A percentile compares a stretch with the other conserved stretches of the same genome.
These are phyloP conservation scores for Urochloa ruziziensis DNA, from an alignment of 176 grass and related monocot species.

Conservation along the genomic window DNA sequence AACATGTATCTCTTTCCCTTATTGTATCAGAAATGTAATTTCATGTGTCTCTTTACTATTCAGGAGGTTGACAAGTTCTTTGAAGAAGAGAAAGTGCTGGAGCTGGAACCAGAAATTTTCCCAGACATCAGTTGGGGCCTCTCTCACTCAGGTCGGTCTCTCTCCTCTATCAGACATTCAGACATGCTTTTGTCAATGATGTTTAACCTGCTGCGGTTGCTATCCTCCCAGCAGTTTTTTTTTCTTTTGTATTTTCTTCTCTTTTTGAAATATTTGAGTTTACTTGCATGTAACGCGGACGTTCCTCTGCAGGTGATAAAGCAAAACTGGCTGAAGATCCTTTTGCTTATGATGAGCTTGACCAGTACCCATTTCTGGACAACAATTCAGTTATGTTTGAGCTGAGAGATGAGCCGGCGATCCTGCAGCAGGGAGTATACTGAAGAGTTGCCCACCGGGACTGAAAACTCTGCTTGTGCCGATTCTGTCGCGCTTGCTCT, in stretches of 20 bases:
- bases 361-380: conserved; percentile 34
- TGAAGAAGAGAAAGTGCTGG: conserved; percentile 33
- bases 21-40: neutral
- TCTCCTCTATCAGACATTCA: neutral
- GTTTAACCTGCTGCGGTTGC: neutral
- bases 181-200: neutral
- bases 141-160: conserved; percentile 40
- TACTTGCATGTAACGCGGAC: neutral
- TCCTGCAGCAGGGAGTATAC: neutral
- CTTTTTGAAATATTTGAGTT: neutral
- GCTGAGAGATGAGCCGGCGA: conserved; percentile 33
- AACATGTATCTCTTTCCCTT: neutral
- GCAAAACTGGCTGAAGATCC: conserved; percentile 6
- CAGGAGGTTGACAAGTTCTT: conserved; percentile 34
- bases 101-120: conserved; percentile 53
- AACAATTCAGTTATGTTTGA: conserved; percentile 36
- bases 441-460: conserved; percentile 6
- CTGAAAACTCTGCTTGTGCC: neutral
- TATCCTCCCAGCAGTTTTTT: neutral
- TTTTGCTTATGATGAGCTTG: conserved; percentile 21
- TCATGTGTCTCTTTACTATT: conserved; percentile 3
- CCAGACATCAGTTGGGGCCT: neutral
- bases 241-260: neutral
- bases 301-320: conserved; percentile 34
- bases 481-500: neutral